Evolutionary conservation across 371 early-diverging fungal genomes (phyloP), one percentile per base, ranked within the genome.

Genomic region (Mortierella sp.): DNA sequence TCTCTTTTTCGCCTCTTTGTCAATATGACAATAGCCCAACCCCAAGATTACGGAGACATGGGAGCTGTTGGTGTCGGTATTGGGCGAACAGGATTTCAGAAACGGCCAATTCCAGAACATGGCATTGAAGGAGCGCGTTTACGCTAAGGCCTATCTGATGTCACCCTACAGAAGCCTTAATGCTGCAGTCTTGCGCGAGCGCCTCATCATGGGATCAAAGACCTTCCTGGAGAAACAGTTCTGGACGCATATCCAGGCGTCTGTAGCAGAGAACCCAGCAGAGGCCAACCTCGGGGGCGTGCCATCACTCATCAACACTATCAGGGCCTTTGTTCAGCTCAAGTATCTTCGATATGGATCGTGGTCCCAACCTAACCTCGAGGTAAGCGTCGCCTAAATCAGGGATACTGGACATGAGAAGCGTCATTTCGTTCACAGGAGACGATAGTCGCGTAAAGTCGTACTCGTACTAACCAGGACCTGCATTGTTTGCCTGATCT

Each of bases 211-310:
- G 34, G 79, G 85, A 67, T 79, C 86, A 66, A 71, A 73, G 66
- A 65, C 68, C 37, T 85, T 79, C 66, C 41, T 87, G 70, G 80
- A 86, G 70, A 77, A 76, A 37, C 78, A 80, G 58, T 88, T 88
- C 71, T 79, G 87, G 66, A 88, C 88, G 26, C 90, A 90, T 75
- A 80, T 95, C 37, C 91, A 94, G 29, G 85, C 88, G 24, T 70
- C 87, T 2, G 79, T 95, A 9, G 70, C 86, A 22, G 90, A 90
- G 68, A 86, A 92, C 66, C 92, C 93, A 13, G 78, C 81, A 31
- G 91, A 91, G 26, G 94, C 94, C 2, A 85, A 86, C 55, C 84
- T 93, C 19, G 95, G 95, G n/a, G 95, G 95, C 37, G 85, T 90
- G 14, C 95, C 94, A 1, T 91, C 91, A 1, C 87, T 92, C 24